Evolutionary conservation across 1,284 basidiomycete genomes (phyloP), one percentile per base, ranked within the genome.

Genomic region (Puccinia hordei): DNA sequence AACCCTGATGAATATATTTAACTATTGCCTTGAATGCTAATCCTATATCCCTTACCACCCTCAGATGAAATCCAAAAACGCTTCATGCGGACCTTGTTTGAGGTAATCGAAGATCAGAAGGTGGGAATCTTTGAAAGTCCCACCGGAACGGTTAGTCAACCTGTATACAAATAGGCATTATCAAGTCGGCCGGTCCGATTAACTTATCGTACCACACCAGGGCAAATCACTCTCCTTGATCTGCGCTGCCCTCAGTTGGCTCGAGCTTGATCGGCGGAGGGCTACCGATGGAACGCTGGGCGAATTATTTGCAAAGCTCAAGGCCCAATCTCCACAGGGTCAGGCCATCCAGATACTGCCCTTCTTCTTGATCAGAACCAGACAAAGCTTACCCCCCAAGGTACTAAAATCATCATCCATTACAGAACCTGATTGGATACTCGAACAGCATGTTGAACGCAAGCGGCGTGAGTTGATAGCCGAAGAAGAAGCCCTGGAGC

Each of bases 71-170:
- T 97, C 82, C 96, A 99, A 86, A 87, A 90, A 0, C 90, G 93
- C 55, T 89, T 98, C 49, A 98, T 98, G 95, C 89, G 88, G 17
- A 92, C 93, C 81, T 87, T 98, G 4, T 98, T 96, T 85, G 83
- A 88, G 1, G 89, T 92, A 0, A 92, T 98, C 73, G 94, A 98
- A 84, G 82, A 86, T 5, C 71, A 88, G 83, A 85, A 92, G 89
- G 86, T 97, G 12, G 90, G 93, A 1, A 92, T 98, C 65, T 85
- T 87, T 66, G 87, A 88, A 81, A 87, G 86, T 69, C 87, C 87
- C 1, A 88, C 87, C 2, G 87, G 87, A 10, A 88, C 87, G 15
- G 86, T 86, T 27, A 78, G 85, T 82, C 53, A 61, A 19, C 22
- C 38, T 85, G 87, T n/a, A n/a, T n/a, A n/a, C n/a, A 69, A 92